phyloP scores from a whole-genome alignment of 805 yeast genomes.

The Clavispora santaluciae region DNA sequence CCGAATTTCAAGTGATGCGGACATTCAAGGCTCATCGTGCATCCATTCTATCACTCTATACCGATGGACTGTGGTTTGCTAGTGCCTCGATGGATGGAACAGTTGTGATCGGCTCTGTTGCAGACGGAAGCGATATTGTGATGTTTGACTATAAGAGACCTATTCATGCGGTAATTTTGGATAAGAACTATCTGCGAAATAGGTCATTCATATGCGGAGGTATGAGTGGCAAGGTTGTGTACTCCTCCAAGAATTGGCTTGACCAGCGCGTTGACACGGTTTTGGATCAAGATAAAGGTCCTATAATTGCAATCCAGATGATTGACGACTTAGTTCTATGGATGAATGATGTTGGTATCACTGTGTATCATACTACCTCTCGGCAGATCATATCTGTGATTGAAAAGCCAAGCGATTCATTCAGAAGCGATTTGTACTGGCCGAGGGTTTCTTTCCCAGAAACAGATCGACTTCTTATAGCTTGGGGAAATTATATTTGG shows the following conservation, averaged over 20 bases:
- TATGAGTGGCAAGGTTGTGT: conserved; percentile 73
- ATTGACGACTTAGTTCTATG: conserved; percentile 68
- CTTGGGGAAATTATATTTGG: conserved; percentile 85
- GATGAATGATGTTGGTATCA: conserved; percentile 80
- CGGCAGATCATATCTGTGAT: conserved; percentile 47
- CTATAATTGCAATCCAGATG: conserved; percentile 63
- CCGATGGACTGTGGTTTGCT: conserved; percentile 73
- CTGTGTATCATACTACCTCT: conserved; percentile 55
- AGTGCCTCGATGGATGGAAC: conserved; percentile 95
- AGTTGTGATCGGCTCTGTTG: conserved; percentile 70
- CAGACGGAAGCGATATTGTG: conserved; percentile 55
- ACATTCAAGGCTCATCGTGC: conserved; percentile 84
- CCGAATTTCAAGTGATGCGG: conserved; percentile 57
- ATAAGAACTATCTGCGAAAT: conserved; percentile 57
- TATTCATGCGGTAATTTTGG: conserved; percentile 79
- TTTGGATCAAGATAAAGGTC: conserved; percentile 57
- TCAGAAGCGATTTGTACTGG: conserved; percentile 75
- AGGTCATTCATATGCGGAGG: conserved; percentile 83
- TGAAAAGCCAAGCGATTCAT: conserved; percentile 51
- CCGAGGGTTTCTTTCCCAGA: conserved; percentile 71
- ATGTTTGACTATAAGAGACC: conserved; percentile 87
- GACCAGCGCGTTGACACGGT: conserved; percentile 71
- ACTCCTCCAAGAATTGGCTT: conserved; percentile 80
- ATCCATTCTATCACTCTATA: conserved; percentile 66
- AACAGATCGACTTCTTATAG: conserved; percentile 61